Evolutionary conservation across 1,284 basidiomycete species (phyloP), one percentile per base, ranked within the genome.

Genomic region (Trichosporon ovoides): DNA sequence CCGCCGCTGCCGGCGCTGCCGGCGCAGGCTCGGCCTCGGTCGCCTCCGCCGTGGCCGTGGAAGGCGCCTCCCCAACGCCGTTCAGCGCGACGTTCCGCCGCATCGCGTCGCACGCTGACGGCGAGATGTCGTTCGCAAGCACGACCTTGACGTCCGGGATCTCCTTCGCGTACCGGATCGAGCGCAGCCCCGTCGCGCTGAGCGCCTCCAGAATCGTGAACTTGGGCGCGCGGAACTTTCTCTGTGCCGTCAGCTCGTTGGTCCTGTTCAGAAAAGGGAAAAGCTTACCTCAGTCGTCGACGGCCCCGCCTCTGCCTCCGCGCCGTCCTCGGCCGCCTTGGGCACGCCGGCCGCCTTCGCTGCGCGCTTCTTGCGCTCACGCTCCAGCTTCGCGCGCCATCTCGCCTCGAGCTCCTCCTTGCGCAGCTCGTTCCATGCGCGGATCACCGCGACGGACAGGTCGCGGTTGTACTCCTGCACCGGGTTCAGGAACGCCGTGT

Each of bases 381-480:
- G 56, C 57, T 63, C 66, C 3, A 63, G 28, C 72, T 69, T 60
- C 74, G 60, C 63, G 72, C 63, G 77, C 72, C 77, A 77, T 53
- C 71, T 77, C 55, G 77, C 79, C 66, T 78, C 80, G 81, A 84
- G 87, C 68, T 81, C 83, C 61, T 78, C 80, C 71, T 55, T 62
- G 38, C 62, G 60, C 54, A 62, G 31, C 38, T 79, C 82, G 71
- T 91, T 85, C 62, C 86, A 69, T 43, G 86, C 81, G 66, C 93
- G 86, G 61, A 98, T 98, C 62, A 87, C 88, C 7, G 93, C 88
- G 35, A 96, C 87, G 64, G 89, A 92, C 55, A 93, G 77, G 77
- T 98, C 95, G 43, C 96, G 83, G 78, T 99, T 99, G 81, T 97
- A 99, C 76, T 99, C 92, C 71, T 99, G 95, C 7, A 98, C 89